Conservation (phyloP, 176 grass and related monocot species). For the Bolboschoenus planiculmis region DNA sequence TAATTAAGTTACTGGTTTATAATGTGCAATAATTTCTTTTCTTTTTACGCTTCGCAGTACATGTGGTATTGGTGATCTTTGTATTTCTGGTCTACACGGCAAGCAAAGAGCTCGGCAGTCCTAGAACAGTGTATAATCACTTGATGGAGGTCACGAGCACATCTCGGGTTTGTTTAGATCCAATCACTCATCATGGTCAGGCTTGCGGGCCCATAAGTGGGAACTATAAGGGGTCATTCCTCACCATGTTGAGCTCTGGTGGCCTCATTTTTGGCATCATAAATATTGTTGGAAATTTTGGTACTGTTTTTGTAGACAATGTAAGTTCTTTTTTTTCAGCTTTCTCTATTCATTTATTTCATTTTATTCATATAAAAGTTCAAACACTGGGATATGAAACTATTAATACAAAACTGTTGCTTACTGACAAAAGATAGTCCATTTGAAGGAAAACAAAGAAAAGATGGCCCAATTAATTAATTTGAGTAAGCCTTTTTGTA, state of each 20-base stretch:
- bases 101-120: constrained; percentile 43
- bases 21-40: neutral
- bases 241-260: constrained; percentile 74
- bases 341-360: neutral
- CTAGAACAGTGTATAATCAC: constrained; percentile 46
- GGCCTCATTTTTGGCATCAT: constrained; percentile 75
- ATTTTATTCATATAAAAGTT: neutral
- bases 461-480: neutral
- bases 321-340: constrained; percentile 16
- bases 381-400: neutral
- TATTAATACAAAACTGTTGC: too few relatives aligned
- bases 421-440: neutral
- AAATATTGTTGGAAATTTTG: constrained; percentile 66
- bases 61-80: constrained; percentile 58
- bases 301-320: constrained; percentile 73
- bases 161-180: constrained; percentile 29
- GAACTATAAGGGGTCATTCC: constrained; percentile 62
- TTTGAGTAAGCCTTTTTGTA: neutral
- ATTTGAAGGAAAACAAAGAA: neutral
- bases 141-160: constrained; percentile 38
- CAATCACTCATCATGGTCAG: constrained; percentile 40
- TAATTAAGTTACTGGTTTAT: neutral
- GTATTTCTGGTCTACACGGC: constrained; percentile 61
- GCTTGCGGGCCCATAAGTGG: constrained; percentile 61
- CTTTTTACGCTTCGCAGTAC: constrained; percentile 27